These are phyloP conservation scores for Coniochaeta ligniaria DNA, from an alignment of 2,329 filamentous ascomycete species.

Conservation along the genomic window DNA sequence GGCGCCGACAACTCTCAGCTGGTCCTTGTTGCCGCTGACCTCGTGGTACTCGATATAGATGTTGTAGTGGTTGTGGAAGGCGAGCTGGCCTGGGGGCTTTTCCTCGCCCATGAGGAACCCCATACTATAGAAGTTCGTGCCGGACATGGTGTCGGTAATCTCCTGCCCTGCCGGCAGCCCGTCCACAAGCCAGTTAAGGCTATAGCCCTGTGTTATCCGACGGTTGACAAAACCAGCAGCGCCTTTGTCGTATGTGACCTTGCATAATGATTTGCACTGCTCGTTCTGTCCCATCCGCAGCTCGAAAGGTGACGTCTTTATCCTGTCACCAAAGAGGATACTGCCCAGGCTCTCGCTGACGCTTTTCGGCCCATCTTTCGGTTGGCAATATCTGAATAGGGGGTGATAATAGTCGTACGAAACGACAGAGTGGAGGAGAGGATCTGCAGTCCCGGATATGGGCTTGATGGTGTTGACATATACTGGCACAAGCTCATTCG, in stretches of 20 bases:
- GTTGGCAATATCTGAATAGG: conserved; percentile 81
- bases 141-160: conserved; percentile 67
- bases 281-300: conserved; percentile 82
- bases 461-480: conserved; percentile 92
- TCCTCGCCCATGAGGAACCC: conserved; percentile 73
- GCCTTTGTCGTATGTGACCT: conserved; percentile 53
- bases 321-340: conserved; percentile 94
- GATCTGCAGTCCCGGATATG: conserved; percentile 67
- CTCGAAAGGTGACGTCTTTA: conserved; percentile 93
- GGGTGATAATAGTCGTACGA: conserved; percentile 95
- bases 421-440: conserved; percentile 82
- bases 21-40: conserved; percentile 55
- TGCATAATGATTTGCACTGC: conserved; percentile 76
- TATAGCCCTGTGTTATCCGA: conserved; percentile 78
- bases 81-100: conserved; percentile 46
- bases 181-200: conserved; percentile 93
- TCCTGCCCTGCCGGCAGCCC: conserved; percentile 85
- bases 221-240: conserved; percentile 74
- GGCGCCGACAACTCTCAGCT: conserved; percentile 87
- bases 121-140: conserved; percentile 79
- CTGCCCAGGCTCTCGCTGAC: conserved; percentile 87
- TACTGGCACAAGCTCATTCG: conserved; percentile 72
- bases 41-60: conserved; percentile 90
- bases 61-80: conserved; percentile 92
- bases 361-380: conserved; percentile 67